Conservation (phyloP, 164 flowering plant genomes). For the Tinospora cordifolia region DNA sequence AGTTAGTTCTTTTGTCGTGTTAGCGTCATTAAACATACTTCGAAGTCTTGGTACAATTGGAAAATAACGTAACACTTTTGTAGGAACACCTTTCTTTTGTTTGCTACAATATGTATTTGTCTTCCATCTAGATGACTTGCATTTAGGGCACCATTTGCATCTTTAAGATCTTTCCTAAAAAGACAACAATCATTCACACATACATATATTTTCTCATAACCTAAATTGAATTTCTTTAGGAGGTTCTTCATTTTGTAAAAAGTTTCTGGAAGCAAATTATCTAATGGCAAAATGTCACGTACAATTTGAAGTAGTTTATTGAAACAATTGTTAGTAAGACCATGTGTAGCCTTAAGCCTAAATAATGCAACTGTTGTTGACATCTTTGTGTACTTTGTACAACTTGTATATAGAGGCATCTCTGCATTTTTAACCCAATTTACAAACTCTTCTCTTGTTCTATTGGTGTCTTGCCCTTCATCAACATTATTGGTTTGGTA, state of each 20-base stretch:
- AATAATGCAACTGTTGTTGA: neutral
- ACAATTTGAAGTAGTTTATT: neutral
- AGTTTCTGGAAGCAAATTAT: neutral
- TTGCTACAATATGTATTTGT: neutral
- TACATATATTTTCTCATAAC: neutral
- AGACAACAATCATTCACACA: slow-evolving; percentile 7
- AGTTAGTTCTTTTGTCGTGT: neutral
- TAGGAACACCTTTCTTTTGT: neutral
- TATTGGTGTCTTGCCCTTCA: neutral
- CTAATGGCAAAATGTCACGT: neutral
- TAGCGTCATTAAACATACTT: neutral
- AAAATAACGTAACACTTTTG: neutral
- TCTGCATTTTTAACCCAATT: neutral
- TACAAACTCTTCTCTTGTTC: neutral
- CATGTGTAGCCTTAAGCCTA: neutral
- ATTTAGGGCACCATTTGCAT: slow-evolving; percentile 6
- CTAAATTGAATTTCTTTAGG: neutral
- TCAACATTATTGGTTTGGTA: too few species aligned
- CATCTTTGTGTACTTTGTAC: neutral
- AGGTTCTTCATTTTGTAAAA: neutral
- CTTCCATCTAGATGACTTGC: neutral
- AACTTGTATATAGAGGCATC: neutral
- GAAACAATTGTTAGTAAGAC: neutral
- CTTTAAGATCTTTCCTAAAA: neutral
- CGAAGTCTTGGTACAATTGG: neutral